A percentile compares a stretch with the other conserved stretches of the same genome.
These are phyloP conservation scores for Aspergillus baeticus DNA, from an alignment of 495 filamentous ascomycete species.

Conservation along the genomic window DNA sequence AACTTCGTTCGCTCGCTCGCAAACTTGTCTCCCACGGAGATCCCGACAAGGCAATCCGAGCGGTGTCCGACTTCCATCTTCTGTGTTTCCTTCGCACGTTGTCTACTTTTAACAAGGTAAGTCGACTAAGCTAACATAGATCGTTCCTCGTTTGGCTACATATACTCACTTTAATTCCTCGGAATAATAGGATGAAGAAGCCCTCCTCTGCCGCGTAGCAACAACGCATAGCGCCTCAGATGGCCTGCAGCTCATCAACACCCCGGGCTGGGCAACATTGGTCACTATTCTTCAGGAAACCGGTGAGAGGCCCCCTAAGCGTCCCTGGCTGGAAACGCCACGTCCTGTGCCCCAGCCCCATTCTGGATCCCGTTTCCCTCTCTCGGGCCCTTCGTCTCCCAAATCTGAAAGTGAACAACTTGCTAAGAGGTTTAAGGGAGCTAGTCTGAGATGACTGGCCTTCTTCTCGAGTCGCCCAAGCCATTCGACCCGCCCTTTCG, in stretches of 20 bases:
- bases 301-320: constrained; percentile 93
- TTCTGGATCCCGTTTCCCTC: constrained; percentile 29
- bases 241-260: constrained; percentile 76
- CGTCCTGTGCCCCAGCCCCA: constrained; percentile 33
- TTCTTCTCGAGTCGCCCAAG: constrained; percentile 7
- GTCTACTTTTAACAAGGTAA: constrained; percentile 79
- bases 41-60: constrained; percentile 58
- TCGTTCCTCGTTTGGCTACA: constrained; percentile 16
- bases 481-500: neutral
- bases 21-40: constrained; percentile 60
- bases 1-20: constrained; percentile 60
- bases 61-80: constrained; percentile 90
- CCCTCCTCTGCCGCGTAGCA: constrained; percentile 80
- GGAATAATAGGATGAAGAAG: constrained; percentile 75
- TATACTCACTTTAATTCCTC: neutral
- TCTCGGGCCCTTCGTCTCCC: constrained; percentile 40
- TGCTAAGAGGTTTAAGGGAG: constrained; percentile 98
- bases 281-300: constrained; percentile 89
- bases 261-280: constrained; percentile 88
- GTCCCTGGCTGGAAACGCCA: constrained; percentile 54
- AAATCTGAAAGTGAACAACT: constrained; percentile 66
- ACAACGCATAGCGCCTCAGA: constrained; percentile 73
- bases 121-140: constrained; percentile 17
- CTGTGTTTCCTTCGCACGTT: constrained; percentile 81
- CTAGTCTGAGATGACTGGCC: constrained; percentile 74